phyloP scores from a whole-genome alignment of 225 moss, liverwort and hornwort species.

The Bryum argenteum region DNA sequence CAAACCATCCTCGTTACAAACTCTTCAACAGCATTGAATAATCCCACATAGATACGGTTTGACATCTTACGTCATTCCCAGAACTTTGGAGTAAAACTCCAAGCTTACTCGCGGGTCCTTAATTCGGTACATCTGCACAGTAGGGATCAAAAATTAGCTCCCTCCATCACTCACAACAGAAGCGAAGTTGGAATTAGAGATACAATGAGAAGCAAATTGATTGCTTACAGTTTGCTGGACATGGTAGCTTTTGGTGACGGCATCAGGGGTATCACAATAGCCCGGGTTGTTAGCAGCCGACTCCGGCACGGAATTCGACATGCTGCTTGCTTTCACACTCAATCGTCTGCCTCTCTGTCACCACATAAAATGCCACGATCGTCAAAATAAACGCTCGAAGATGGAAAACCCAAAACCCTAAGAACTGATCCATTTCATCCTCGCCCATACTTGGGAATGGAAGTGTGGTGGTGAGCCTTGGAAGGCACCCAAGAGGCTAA shows the following conservation, averaged over 20 bases:
- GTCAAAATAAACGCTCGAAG: no score
- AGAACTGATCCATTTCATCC: no score
- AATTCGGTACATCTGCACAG: constrained; percentile 71
- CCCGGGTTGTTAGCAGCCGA: constrained; percentile 71
- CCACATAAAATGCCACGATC: not conserved
- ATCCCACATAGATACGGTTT: not conserved
- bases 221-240: constrained; percentile 77
- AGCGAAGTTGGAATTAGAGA: no score
- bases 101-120: constrained; percentile 77
- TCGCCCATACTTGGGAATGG: no score
- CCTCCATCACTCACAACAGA: not conserved
- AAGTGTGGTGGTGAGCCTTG: no score
- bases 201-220: not conserved
- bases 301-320: constrained; percentile 41
- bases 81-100: constrained; percentile 71
- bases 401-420: no score
- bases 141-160: no score
- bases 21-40: not conserved
- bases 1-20: not conserved
- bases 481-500: no score
- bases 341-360: constrained; percentile 12
- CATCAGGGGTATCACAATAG: constrained; percentile 61
- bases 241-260: constrained; percentile 61
- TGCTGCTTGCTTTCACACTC: constrained; percentile 28
- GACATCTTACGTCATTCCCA: constrained; percentile 84